These are phyloP conservation scores for Xylaria telfairii DNA, from an alignment of 495 filamentous ascomycete genomes.

Conservation along the genomic window DNA sequence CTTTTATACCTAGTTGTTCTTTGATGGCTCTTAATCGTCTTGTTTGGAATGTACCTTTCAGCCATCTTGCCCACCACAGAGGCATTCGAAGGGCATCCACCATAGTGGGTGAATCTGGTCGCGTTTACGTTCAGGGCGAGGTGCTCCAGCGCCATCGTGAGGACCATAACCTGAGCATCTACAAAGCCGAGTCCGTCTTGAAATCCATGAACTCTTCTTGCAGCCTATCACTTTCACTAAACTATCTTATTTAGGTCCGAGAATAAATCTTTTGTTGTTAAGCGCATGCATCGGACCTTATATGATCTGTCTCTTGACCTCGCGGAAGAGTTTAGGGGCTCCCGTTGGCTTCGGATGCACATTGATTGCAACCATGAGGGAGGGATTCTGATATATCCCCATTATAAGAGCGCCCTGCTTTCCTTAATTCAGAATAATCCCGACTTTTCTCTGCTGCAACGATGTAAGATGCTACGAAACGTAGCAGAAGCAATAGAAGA, in stretches of 20 bases:
- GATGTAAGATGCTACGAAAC: constrained; percentile 37
- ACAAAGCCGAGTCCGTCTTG: constrained; percentile 39
- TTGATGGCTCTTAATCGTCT: constrained; percentile 22
- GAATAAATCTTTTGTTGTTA: constrained; percentile 39
- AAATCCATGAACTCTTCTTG: constrained; percentile 24
- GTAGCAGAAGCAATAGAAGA: constrained; percentile 42
- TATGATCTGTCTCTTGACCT: constrained; percentile 37
- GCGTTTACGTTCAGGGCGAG: constrained; percentile 36
- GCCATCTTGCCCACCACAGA: constrained; percentile 16
- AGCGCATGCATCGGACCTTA: constrained; percentile 37
- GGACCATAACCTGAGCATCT: constrained; percentile 37
- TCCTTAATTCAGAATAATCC: constrained; percentile 34
- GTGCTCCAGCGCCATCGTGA: constrained; percentile 36
- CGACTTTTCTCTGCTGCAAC: constrained; percentile 33
- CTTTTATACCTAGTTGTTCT: no score
- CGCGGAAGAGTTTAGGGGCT: constrained; percentile 37
- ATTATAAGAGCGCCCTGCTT: constrained; percentile 37
- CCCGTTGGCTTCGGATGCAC: constrained; percentile 40
- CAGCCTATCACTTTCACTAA: constrained; percentile 13
- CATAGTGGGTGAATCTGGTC: constrained; percentile 39
- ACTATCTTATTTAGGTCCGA: constrained; percentile 31
- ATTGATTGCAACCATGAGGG: constrained; percentile 38
- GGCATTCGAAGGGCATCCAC: constrained; percentile 38
- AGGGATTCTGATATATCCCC: constrained; percentile 38
- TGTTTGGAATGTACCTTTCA: neutral